Evolutionary conservation across 225 moss, liverwort and hornwort genomes (phyloP).

Genomic region (Neckera pumila): DNA sequence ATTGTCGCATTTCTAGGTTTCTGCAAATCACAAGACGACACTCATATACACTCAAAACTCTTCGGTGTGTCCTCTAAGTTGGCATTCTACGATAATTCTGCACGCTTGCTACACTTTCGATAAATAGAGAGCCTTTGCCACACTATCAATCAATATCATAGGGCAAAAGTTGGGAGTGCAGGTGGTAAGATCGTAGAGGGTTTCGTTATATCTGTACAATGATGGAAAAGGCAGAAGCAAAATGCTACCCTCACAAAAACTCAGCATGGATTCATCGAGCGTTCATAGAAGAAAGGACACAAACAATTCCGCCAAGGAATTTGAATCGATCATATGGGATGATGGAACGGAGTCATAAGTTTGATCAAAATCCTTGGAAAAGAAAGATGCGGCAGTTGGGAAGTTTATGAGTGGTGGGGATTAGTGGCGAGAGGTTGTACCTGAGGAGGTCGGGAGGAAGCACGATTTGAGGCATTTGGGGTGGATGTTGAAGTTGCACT

Average conservation of each 20-base stretch:
- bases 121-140: neutral
- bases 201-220: neutral
- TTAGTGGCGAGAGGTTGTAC: neutral
- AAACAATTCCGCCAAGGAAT: neutral
- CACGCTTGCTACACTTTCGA: neutral
- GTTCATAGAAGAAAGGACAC: neutral
- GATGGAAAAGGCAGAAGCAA: neutral
- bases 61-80: neutral
- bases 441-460: neutral
- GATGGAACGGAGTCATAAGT: neutral
- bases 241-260: neutral
- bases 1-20: neutral
- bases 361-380: neutral
- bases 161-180: neutral
- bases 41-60: neutral
- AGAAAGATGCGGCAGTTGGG: neutral
- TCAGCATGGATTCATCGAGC: neutral
- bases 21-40: neutral
- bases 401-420: neutral
- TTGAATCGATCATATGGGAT: neutral
- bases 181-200: no score
- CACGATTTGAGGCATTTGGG: conserved; percentile 34
- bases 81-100: neutral
- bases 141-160: neutral
- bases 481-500: conserved; percentile 32